These are phyloP conservation scores for Colletotrichum gloeosporioides DNA, from an alignment of 2,329 filamentous ascomycete genomes.

Conservation along the genomic window DNA sequence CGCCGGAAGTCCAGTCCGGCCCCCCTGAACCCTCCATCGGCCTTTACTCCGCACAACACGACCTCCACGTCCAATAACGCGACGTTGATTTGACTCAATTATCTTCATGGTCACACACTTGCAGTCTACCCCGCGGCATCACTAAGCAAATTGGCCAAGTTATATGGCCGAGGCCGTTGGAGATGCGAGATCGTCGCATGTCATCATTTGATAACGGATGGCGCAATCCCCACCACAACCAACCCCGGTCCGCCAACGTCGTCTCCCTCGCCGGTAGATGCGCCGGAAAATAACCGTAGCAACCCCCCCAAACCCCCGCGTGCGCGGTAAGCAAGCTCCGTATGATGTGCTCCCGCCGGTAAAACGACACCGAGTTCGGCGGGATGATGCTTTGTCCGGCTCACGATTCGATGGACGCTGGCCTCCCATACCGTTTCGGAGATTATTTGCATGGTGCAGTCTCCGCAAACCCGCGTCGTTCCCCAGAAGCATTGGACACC, in stretches of 20 bases:
- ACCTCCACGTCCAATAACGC: background rate
- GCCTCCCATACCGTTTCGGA: background rate
- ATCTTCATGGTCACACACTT: background rate
- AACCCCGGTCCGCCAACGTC: background rate
- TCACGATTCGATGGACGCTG: background rate
- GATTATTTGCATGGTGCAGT: background rate
- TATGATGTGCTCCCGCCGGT: background rate
- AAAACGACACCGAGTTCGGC: background rate
- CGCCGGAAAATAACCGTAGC: background rate
- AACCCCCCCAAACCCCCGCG: background rate
- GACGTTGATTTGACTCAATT: background rate
- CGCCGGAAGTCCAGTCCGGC: background rate
- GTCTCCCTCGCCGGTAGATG: background rate
- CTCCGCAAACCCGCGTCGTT: constrained; percentile 1
- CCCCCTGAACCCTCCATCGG: background rate
- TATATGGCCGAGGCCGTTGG: constrained; percentile 1
- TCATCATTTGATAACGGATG: constrained; percentile 24
- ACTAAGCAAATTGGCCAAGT: background rate
- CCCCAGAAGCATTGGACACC: background rate
- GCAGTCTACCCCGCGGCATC: constrained; percentile 7
- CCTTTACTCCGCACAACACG: constrained; percentile 1
- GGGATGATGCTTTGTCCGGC: background rate
- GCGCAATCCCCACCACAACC: constrained; percentile 17
- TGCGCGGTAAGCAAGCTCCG: background rate
- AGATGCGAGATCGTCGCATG: constrained; percentile 5